Evolutionary conservation across 345 rosid genomes (phyloP), one percentile per base, ranked within the genome.

Genomic region (Brassica juncea): DNA sequence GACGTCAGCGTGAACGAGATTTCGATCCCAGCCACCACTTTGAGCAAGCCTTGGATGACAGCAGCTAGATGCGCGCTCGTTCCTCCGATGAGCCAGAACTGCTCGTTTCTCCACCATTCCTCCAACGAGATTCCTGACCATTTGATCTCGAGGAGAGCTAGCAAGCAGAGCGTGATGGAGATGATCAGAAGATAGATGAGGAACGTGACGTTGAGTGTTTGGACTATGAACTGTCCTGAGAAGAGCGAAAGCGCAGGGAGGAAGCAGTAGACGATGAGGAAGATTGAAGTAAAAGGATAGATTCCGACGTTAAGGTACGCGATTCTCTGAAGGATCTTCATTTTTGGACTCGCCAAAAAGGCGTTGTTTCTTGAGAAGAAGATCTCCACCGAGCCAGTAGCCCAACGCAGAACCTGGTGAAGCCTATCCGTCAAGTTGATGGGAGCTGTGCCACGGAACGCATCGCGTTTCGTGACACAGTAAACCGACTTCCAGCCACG

Each of bases 31-130:
- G 97, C 94, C 44, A 89, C 84, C 1, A 88, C 97, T 80, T 92
- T 90, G 14, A 90, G 55, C 0, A 92, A 81, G n/a, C 94, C 94
- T 76, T 90, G 94, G 59, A 89, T 35, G 4, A 89, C 94, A 0
- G 97, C 94, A 59, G 94, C 97, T 14, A 91, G 89, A 66, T 89
- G 94, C 11, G 94, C 97, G 67, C 97, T 92, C 30, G 94, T 92
- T 4, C 94, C 97, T 14, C 97, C 97, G 0, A 92, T 92, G 10
- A 91, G 69, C 92, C 97, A 92, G 44, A 90, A 90, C 86, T 92
- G 97, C 27, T 92, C 94, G 16, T 92, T 90, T 67, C 92, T 69
- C 92, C 94, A 92, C 97, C 97, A 92, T 4, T 92, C 97, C n/a
- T 92, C 90, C 11, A 92, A 89, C 0, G 91, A 86, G 75, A 90